A percentile compares a stretch with the other conserved stretches of the same genome.
Evolutionary conservation across 192 early-diverging fungal species (phyloP).

Genomic region (Rhizophagus sp.): DNA sequence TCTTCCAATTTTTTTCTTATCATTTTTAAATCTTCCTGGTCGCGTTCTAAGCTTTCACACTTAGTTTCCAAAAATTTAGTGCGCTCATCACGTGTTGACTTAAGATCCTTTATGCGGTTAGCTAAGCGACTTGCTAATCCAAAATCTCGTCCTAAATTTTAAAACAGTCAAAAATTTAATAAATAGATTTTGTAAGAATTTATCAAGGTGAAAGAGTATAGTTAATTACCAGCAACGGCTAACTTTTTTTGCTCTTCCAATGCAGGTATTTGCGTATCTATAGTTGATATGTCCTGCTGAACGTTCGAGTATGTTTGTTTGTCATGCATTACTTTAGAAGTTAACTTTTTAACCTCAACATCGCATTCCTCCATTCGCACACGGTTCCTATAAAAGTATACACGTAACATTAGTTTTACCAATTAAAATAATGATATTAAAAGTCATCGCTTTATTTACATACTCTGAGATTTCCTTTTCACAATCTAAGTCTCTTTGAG

Average conservation of each 20-base stretch:
- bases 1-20: conserved; percentile 18
- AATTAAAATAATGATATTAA: not conserved
- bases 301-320: conserved; percentile 25
- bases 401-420: not conserved
- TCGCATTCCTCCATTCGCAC: conserved; percentile 6
- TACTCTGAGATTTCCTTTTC: conserved; percentile 24
- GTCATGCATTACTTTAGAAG: conserved; percentile 26
- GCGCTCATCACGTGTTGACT: conserved; percentile 18
- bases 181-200: not conserved
- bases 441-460: not conserved
- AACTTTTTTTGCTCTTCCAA: conserved; percentile 29
- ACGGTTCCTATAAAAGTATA: not conserved
- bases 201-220: not conserved
- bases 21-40: conserved; percentile 15
- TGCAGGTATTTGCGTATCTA: conserved; percentile 22
- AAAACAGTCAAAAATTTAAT: no score
- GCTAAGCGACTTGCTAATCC: conserved; percentile 9
- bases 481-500: conserved; percentile 16
- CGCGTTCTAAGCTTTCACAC: conserved; percentile 8
- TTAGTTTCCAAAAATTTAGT: conserved; percentile 12
- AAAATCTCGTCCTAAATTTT: conserved; percentile 12
- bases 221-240: conserved; percentile 10
- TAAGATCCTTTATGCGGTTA: conserved; percentile 24
- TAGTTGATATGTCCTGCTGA: conserved; percentile 24
- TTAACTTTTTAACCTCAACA: conserved; percentile 14